Percentiles rank a stretch among this genome's conserved stretches.
Evolutionary conservation across 2,329 filamentous ascomycete genomes (phyloP).

Genomic region (Penicillium sp.): DNA sequence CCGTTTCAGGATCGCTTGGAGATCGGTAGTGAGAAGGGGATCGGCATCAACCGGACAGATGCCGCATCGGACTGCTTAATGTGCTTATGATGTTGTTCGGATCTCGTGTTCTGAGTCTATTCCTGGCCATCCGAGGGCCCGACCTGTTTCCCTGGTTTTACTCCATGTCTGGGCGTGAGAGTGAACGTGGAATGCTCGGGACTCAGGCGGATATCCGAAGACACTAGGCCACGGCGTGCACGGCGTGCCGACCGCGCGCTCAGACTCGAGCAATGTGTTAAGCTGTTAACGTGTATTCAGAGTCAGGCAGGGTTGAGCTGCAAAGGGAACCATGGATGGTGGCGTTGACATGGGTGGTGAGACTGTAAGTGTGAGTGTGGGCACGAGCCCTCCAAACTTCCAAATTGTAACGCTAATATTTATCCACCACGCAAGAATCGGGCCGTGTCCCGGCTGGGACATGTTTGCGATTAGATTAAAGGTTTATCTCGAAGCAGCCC

Average conservation of each 20-base stretch:
- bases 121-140: neutral
- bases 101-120: neutral
- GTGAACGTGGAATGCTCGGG: neutral
- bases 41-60: neutral
- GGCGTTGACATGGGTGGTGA: neutral
- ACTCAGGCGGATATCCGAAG: constrained; percentile 6
- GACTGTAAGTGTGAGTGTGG: neutral
- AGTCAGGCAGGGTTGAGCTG: neutral
- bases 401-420: neutral
- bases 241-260: constrained; percentile 3
- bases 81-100: neutral
- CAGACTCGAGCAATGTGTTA: neutral
- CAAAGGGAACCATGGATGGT: neutral
- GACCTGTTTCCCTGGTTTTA: neutral
- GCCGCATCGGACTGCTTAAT: neutral
- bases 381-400: neutral
- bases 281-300: neutral
- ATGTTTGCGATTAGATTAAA: neutral
- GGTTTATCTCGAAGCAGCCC: neutral
- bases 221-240: neutral
- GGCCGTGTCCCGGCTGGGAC: constrained; percentile 1
- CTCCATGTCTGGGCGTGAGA: neutral
- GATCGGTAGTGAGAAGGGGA: neutral
- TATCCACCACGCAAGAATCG: constrained; percentile 7
- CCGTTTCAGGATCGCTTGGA: neutral